These are phyloP conservation scores for Malania oleifera DNA, from an alignment of 164 flowering plant species.

Conservation along the genomic window DNA sequence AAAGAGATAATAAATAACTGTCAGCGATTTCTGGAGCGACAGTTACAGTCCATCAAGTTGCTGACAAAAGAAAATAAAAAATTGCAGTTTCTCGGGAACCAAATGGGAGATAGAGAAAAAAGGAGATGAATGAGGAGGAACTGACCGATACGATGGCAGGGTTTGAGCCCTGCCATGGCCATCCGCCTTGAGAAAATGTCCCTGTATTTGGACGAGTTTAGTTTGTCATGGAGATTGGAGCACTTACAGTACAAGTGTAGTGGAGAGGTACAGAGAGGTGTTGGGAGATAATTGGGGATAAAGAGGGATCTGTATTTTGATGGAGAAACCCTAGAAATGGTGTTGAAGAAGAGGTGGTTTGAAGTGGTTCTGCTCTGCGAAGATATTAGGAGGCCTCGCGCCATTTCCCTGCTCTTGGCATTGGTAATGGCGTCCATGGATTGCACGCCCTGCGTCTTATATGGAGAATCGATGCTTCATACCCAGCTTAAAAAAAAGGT, in stretches of 20 bases:
- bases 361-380: neutral
- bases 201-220: slow-evolving; percentile 34
- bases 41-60: neutral
- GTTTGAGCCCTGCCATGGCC: slow-evolving; percentile 78
- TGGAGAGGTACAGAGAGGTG: neutral
- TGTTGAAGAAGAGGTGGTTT: neutral
- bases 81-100: neutral
- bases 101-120: neutral
- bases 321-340: neutral
- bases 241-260: slow-evolving; percentile 30
- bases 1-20: slow-evolving; percentile 3
- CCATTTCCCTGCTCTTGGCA: neutral
- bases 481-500: no score
- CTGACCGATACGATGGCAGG: slow-evolving; percentile 76
- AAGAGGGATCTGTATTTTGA: neutral
- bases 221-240: slow-evolving; percentile 12
- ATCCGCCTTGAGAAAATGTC: slow-evolving; percentile 53
- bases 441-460: no score
- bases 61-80: neutral
- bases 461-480: no score
- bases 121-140: neutral
- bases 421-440: no score
- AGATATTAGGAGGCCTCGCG: neutral
- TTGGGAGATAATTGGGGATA: neutral
- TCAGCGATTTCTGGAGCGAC: neutral